Percentiles rank a stretch among this genome's conserved stretches.
Conservation (phyloP, 495 filamentous ascomycete species). For the Choiromyces venosus region DNA sequence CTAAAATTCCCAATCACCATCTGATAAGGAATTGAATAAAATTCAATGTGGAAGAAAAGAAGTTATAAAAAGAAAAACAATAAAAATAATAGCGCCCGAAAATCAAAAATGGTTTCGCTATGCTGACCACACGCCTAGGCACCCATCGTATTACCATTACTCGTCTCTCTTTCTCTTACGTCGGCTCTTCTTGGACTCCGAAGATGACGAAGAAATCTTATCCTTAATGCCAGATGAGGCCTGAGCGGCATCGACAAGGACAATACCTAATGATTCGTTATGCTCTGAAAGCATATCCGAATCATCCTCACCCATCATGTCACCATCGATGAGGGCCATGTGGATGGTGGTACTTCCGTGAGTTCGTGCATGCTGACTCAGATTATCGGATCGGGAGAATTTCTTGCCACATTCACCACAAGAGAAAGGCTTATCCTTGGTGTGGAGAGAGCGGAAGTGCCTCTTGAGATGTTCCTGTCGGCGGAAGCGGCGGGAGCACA, state of each 20-base stretch:
- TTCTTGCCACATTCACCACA: conserved; percentile 98
- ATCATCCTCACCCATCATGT: conserved; percentile 44
- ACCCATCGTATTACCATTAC: conserved; percentile 28
- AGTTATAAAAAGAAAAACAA: conserved; percentile 20
- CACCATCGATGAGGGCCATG: conserved; percentile 75
- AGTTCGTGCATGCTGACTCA: conserved; percentile 90
- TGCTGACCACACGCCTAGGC: conserved; percentile 23
- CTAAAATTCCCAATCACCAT: conserved; percentile 29
- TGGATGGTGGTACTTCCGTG: conserved; percentile 85
- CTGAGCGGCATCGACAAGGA: conserved; percentile 37
- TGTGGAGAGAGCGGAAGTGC: conserved; percentile 97
- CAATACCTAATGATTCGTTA: conserved; percentile 36
- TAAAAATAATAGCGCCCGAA: conserved; percentile 26
- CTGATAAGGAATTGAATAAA: conserved; percentile 14
- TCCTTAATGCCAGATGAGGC: conserved; percentile 40
- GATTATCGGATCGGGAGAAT: conserved; percentile 96
- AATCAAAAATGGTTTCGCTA: conserved; percentile 27
- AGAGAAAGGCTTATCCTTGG: conserved; percentile 96
- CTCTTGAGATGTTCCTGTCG: conserved; percentile 98
- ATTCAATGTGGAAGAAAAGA: conserved; percentile 11
- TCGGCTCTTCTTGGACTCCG: conserved; percentile 40
- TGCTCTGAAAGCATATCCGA: conserved; percentile 31
- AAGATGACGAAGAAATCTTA: conserved; percentile 32
- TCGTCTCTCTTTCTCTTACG: conserved; percentile 41
- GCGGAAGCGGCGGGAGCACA: conserved; percentile 95